Evolutionary conservation across 768 basidiomycete genomes (phyloP).

Genomic region (Serendipita sp.): DNA sequence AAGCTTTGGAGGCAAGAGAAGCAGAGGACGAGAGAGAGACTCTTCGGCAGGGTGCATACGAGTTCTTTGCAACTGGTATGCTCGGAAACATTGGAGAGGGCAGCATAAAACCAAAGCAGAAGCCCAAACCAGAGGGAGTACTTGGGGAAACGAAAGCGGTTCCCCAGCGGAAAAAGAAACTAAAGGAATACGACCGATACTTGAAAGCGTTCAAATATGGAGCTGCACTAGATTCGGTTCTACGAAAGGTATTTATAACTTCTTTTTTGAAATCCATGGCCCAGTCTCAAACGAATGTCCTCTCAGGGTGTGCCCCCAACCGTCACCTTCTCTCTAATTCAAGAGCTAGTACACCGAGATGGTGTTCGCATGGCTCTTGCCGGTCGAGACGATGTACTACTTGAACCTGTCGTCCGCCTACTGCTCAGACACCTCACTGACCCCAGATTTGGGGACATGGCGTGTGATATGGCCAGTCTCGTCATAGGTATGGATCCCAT

Average conservation of each 20-base stretch:
- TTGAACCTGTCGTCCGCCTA: slow-evolving; percentile 81
- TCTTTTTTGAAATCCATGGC: background rate
- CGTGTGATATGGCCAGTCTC: slow-evolving; percentile 59
- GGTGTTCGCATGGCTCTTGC: slow-evolving; percentile 72
- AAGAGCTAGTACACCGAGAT: slow-evolving; percentile 85
- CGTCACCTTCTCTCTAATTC: slow-evolving; percentile 76
- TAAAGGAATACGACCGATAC: slow-evolving; percentile 77
- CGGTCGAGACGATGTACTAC: slow-evolving; percentile 81
- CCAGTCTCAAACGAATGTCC: background rate
- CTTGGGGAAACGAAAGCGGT: slow-evolving; percentile 66
- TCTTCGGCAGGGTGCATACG: slow-evolving; percentile 41
- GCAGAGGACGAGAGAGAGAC: slow-evolving; percentile 23
- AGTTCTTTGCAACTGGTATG: slow-evolving; percentile 44
- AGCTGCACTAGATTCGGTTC: slow-evolving; percentile 80
- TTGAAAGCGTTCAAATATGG: slow-evolving; percentile 89
- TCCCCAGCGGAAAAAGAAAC: slow-evolving; percentile 44
- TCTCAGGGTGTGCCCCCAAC: slow-evolving; percentile 63
- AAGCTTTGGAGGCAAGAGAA: slow-evolving; percentile 35
- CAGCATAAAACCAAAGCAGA: slow-evolving; percentile 25
- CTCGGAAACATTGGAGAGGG: slow-evolving; percentile 35
- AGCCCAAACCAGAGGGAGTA: slow-evolving; percentile 38
- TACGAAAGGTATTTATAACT: slow-evolving; percentile 46
- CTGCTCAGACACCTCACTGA: slow-evolving; percentile 73
- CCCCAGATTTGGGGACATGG: slow-evolving; percentile 84
- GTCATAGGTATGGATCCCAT: slow-evolving; percentile 52